Evolutionary conservation across 2,329 filamentous ascomycete species (phyloP).

Genomic region (Alternaria sp.): DNA sequence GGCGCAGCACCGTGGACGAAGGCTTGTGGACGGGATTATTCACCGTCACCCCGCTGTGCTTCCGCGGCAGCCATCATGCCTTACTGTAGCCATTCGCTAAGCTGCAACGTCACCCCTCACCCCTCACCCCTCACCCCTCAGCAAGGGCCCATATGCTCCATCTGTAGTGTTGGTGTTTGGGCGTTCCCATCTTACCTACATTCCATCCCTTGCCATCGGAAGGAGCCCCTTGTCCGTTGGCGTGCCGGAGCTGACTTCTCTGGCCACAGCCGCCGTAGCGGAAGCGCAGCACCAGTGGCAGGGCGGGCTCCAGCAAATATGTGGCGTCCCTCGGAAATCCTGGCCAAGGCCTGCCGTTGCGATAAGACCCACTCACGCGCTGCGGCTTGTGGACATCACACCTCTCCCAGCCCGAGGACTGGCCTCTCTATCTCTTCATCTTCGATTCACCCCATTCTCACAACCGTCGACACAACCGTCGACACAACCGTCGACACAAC

Average conservation of each 20-base stretch:
- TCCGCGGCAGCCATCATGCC: not conserved
- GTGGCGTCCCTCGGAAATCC: conserved; percentile 26
- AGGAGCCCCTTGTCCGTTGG: conserved; percentile 8
- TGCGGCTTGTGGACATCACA: conserved; percentile 25
- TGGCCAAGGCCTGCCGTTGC: conserved; percentile 30
- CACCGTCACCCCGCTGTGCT: not conserved
- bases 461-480: not conserved
- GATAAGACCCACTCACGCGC: conserved; percentile 36
- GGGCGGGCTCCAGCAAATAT: conserved; percentile 25
- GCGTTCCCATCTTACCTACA: not conserved
- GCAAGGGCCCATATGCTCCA: not conserved
- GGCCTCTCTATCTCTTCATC: conserved; percentile 23
- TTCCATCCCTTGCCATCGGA: not conserved
- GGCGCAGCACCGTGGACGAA: not conserved
- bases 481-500: not conserved
- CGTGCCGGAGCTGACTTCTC: conserved; percentile 11
- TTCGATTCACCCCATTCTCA: conserved; percentile 13
- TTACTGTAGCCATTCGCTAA: not conserved
- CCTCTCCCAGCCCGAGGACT: conserved; percentile 14
- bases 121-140: not conserved
- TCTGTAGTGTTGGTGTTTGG: not conserved
- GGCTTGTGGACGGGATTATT: conserved; percentile 1
- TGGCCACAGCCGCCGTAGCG: conserved; percentile 22
- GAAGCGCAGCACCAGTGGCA: conserved; percentile 18
- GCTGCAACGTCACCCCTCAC: not conserved